Percentiles rank a stretch among this genome's conserved stretches.
These are phyloP conservation scores for Aspergillus hortae DNA, from an alignment of 2,329 filamentous ascomycete genomes.

Conservation along the genomic window DNA sequence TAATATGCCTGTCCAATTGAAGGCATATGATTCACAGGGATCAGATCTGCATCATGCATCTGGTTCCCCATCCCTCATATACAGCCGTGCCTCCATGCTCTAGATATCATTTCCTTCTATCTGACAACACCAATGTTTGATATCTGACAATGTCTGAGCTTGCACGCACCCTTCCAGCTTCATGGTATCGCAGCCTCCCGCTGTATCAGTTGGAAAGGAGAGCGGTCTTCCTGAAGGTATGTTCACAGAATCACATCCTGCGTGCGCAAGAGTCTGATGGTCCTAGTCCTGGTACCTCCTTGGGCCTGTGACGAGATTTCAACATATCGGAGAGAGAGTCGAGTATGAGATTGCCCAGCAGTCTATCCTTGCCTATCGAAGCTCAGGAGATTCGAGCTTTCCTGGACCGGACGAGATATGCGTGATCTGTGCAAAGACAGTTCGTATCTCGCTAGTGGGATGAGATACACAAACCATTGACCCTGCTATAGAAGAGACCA, in stretches of 20 bases:
- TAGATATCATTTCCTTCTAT: neutral
- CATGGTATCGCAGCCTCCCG: conserved; percentile 49
- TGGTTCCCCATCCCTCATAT: neutral
- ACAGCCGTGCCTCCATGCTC: neutral
- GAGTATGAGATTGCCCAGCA: conserved; percentile 52
- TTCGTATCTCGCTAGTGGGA: conserved; percentile 11
- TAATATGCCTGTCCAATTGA: conserved; percentile 23
- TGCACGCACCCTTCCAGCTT: conserved; percentile 47
- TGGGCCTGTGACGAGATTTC: conserved; percentile 51
- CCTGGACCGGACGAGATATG: conserved; percentile 35
- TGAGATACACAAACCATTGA: neutral
- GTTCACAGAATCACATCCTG: neutral
- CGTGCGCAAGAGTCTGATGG: conserved; percentile 4
- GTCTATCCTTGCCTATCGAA: conserved; percentile 37
- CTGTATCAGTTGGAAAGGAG: conserved; percentile 50
- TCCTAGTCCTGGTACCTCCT: conserved; percentile 51
- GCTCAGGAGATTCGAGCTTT: conserved; percentile 25
- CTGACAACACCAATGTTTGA: neutral
- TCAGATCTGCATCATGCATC: conserved; percentile 6
- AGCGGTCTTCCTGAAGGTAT: conserved; percentile 49
- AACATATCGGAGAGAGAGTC: conserved; percentile 38
- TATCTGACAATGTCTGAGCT: conserved; percentile 28
- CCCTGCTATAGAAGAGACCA: conserved; percentile 12
- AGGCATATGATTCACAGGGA: neutral
- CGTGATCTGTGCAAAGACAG: conserved; percentile 35